These are phyloP conservation scores for Wickerhamomyces alni DNA, from an alignment of 805 yeast genomes.

Conservation along the genomic window DNA sequence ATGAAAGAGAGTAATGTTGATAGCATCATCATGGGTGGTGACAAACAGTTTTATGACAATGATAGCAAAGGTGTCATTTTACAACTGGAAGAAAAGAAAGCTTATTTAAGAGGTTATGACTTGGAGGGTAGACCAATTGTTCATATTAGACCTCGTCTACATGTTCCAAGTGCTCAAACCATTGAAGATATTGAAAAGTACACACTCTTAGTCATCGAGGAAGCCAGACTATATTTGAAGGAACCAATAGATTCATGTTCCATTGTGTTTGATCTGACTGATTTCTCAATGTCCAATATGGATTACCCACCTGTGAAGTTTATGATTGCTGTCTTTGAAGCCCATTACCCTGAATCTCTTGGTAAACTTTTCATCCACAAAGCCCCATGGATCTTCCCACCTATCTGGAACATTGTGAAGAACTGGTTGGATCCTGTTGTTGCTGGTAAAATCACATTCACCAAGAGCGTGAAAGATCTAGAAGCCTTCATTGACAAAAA, in stretches of 20 bases:
- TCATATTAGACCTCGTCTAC: constrained; percentile 72
- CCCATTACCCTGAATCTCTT: constrained; percentile 92
- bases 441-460: constrained; percentile 83
- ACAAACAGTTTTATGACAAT: constrained; percentile 48
- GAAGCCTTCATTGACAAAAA: constrained; percentile 51
- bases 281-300: constrained; percentile 86
- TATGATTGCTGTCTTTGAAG: constrained; percentile 84
- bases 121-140: constrained; percentile 72
- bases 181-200: constrained; percentile 68
- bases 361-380: constrained; percentile 82
- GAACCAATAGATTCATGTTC: constrained; percentile 79
- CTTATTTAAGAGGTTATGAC: constrained; percentile 72
- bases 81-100: constrained; percentile 53
- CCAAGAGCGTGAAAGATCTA: constrained; percentile 65
- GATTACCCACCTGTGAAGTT: constrained; percentile 90
- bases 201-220: constrained; percentile 74
- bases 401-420: constrained; percentile 90
- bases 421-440: constrained; percentile 97
- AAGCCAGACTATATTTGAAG: constrained; percentile 65
- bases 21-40: constrained; percentile 63
- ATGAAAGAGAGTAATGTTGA: constrained; percentile 53
- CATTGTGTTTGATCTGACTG: constrained; percentile 79
- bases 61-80: constrained; percentile 36
- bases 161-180: constrained; percentile 61
- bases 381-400: constrained; percentile 96